Base-by-base conservation (phyloP, 1,139 yeast species). In the Pichia cactophila region DNA sequence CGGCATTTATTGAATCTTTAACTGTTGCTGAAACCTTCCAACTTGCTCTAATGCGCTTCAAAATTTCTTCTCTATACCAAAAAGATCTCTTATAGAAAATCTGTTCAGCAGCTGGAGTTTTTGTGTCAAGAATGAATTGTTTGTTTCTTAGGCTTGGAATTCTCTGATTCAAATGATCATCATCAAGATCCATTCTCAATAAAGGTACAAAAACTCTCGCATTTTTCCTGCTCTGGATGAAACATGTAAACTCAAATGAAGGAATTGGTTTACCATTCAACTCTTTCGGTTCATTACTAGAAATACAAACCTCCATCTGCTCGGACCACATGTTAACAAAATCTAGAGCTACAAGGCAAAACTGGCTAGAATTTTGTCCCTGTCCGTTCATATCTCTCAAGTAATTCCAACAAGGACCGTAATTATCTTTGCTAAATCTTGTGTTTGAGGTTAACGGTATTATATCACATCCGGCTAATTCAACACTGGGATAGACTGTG, bases 121-220 rank as follows among this genome's bases (percentile, higher is more conserved):
- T 75, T 46, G 80, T 75, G 58, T 83, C 84, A 36, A 81, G 76
- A 20, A 88, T 72, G 60, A 81, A 86, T 65, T 89, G 96, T 52
- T 81, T 80, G 43, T 81, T 78, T 41, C 85, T 66, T 42, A 89
- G 68, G 31, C 87, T 81, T n/a, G 97, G 97, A 33, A 90, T 82
- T 0, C 79, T 75, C 40, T 66, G 65, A 4, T 68, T 63, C 17
- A 78, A 62, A 43, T 75, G 73, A n/a, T 74, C 72, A 8, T 69
- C 70, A 3, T 69, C 63, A 23, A 74, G 59, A 5, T 72, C 68
- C 20, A 81, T 66, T 61, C 88, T 74, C 53, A 74, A 75, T 10
- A 88, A 68, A 0, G 97, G 96, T 5, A 92, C 59, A 28, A 89
- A 68, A 41, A 86, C 68, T 53, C 97, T 71, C 20, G 73, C 68